Conservation (phyloP, 2,329 filamentous ascomycete genomes). For the Hirsutella minnesotensis region DNA sequence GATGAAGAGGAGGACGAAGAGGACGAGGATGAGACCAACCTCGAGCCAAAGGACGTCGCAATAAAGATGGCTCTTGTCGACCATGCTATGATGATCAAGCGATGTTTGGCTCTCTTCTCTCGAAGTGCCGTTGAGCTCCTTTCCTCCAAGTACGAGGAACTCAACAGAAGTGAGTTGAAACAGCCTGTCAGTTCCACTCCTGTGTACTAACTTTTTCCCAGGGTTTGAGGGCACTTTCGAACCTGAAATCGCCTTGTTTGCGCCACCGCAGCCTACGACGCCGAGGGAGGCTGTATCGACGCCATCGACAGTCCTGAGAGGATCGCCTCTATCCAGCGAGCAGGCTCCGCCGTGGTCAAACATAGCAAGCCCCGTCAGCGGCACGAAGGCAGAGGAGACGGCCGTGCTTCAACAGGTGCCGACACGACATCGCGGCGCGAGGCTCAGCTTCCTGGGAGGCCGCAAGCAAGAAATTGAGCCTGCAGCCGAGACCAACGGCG, state of each 20-base stretch:
- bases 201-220: conserved; percentile 17
- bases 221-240: conserved; percentile 53
- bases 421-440: conserved; percentile 37
- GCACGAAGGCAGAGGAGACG: conserved; percentile 33
- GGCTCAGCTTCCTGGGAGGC: conserved; percentile 45
- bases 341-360: conserved; percentile 20
- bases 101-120: conserved; percentile 60
- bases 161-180: conserved; percentile 48
- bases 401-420: conserved; percentile 38
- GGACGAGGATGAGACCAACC: conserved; percentile 31
- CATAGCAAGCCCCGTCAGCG: conserved; percentile 21
- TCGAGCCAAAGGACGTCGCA: conserved; percentile 57
- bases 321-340: conserved; percentile 34
- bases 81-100: conserved; percentile 78
- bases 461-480: conserved; percentile 31
- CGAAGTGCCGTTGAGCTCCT: conserved; percentile 50
- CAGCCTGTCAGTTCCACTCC: background rate
- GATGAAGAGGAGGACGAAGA: conserved; percentile 26
- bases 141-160: conserved; percentile 42
- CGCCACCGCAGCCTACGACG: conserved; percentile 30
- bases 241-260: conserved; percentile 52
- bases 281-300: conserved; percentile 27
- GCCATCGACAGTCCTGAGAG: conserved; percentile 33
- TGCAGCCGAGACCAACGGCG: conserved; percentile 16
- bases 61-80: conserved; percentile 80